Evolutionary conservation across 305 asterid species (phyloP).

Genomic region (Petunia hybrid): DNA sequence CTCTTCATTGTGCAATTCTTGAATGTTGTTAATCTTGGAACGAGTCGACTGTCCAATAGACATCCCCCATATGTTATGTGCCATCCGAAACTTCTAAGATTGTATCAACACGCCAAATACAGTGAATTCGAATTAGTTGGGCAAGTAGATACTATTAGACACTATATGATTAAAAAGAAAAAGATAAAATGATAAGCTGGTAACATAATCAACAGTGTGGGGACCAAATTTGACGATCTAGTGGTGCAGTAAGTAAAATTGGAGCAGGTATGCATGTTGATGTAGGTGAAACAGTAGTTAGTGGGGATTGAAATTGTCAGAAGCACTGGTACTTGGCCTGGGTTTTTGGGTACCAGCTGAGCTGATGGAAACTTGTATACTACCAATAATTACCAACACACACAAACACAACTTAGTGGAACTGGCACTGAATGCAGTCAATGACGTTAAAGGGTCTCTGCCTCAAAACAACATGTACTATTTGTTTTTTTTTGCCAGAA

Average conservation of each 20-base stretch:
- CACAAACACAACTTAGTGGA: not conserved
- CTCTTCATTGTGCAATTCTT: too few relatives aligned
- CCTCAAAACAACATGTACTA: not conserved
- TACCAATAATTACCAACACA: not conserved
- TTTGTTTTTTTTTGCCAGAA: not conserved
- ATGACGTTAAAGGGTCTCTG: not conserved
- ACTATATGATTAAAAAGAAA: too few relatives aligned
- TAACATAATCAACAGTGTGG: not conserved
- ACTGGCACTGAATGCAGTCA: constrained; percentile 22
- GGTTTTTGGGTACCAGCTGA: constrained; percentile 1
- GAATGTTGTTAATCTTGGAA: too few relatives aligned
- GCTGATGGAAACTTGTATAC: not conserved
- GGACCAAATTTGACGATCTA: not conserved
- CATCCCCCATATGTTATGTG: too few relatives aligned
- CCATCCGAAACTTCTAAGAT: too few relatives aligned
- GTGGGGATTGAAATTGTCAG: constrained; percentile 13
- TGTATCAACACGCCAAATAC: too few relatives aligned
- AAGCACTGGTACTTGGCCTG: not conserved
- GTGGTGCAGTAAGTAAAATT: not conserved
- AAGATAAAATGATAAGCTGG: not conserved
- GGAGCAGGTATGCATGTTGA: not conserved
- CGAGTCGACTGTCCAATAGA: too few relatives aligned
- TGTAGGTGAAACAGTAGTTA: not conserved
- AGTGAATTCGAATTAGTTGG: too few relatives aligned
- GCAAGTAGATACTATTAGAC: too few relatives aligned